Percentiles rank a stretch among this genome's conserved stretches.
Evolutionary conservation across 805 yeast genomes (phyloP).

Genomic region (Aciculoconidium aculeatum): DNA sequence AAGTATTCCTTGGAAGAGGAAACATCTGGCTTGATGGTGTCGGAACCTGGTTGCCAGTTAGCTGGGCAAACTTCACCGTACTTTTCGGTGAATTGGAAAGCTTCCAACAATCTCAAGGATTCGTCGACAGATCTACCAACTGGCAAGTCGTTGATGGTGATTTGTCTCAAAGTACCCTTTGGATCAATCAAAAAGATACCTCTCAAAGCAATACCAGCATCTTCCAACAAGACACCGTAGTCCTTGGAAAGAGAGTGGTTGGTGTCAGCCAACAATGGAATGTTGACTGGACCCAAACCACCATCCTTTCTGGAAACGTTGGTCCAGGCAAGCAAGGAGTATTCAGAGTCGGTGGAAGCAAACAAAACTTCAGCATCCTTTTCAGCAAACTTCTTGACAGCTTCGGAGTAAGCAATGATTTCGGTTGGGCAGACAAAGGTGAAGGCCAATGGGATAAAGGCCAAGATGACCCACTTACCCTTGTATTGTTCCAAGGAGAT

Average conservation of each 20-base stretch:
- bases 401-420: constrained; percentile 97
- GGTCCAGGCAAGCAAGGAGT: constrained; percentile 97
- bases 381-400: constrained; percentile 81
- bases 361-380: constrained; percentile 85
- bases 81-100: constrained; percentile 99
- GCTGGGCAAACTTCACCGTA: constrained; percentile 99
- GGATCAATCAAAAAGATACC: constrained; percentile 98
- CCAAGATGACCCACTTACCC: constrained; percentile 97
- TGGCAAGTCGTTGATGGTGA: constrained; percentile 97
- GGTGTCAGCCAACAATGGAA: constrained; percentile 94
- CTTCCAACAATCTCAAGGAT: constrained; percentile 94
- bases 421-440: constrained; percentile 99
- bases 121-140: constrained; percentile 99
- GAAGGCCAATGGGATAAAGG: constrained; percentile 98
- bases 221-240: constrained; percentile 96
- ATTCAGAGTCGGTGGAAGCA: constrained; percentile 98
- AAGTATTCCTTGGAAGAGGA: constrained; percentile 88
- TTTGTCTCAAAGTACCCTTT: constrained; percentile 88
- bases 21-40: constrained; percentile 83
- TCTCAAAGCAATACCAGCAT: constrained; percentile 95
- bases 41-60: constrained; percentile 90
- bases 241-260: constrained; percentile 92
- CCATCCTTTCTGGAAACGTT: constrained; percentile 94
- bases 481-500: constrained; percentile 89
- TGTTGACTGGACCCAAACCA: constrained; percentile 93